These are phyloP conservation scores for Arthrobotrys sphaeroides DNA, from an alignment of 2,329 filamentous ascomycete species.

Conservation along the genomic window DNA sequence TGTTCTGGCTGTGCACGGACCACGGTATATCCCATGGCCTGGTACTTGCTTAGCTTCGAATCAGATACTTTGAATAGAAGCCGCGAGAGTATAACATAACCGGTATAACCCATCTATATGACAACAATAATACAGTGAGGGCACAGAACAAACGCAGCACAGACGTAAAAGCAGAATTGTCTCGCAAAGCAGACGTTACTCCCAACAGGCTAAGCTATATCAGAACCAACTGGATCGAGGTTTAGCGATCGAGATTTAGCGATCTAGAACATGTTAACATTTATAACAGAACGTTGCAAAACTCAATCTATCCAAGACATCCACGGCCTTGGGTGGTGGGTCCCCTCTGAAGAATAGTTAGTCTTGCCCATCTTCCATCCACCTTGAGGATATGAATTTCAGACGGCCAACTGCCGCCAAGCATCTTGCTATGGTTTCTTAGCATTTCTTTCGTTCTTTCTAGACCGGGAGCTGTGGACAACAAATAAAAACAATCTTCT, in stretches of 20 bases:
- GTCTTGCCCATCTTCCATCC: neutral
- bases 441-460: conserved; percentile 3
- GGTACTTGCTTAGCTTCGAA: no score
- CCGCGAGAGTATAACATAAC: no score
- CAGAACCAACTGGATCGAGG: neutral
- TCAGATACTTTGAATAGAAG: no score
- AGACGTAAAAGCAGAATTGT: neutral
- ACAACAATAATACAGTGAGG: neutral
- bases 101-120: neutral
- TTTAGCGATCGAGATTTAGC: no score
- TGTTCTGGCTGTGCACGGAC: neutral
- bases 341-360: conserved; percentile 19
- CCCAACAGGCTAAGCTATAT: neutral
- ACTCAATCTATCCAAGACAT: neutral
- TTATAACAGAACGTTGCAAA: neutral
- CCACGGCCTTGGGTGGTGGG: neutral
- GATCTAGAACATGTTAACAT: conserved; percentile 10
- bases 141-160: neutral
- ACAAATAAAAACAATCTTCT: conserved; percentile 12
- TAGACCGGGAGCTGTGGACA: neutral
- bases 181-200: conserved; percentile 9
- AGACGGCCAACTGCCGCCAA: conserved; percentile 5
- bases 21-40: neutral
- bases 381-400: conserved; percentile 12
- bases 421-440: neutral